Conservation (phyloP, 1,284 basidiomycete genomes). For the Cryptococcus amylolentus region DNA sequence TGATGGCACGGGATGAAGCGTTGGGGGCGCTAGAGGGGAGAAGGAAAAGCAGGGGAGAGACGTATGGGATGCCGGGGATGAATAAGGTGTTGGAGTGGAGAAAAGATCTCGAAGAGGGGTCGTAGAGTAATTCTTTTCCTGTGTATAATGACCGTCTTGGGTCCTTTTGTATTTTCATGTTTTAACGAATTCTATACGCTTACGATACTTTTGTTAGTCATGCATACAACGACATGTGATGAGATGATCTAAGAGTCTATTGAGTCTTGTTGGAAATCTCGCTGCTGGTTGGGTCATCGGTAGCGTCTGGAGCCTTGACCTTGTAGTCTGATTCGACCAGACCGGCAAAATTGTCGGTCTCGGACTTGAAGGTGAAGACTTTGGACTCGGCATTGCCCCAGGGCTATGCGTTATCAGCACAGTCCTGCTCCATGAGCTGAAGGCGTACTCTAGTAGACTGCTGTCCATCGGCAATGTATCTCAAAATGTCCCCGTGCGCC, state of each 20-base stretch:
- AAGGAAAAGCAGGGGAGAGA: background rate
- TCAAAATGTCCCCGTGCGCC: slow-evolving; percentile 49
- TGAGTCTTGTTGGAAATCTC: slow-evolving; percentile 10
- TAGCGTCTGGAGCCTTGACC: slow-evolving; percentile 14
- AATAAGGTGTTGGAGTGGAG: slow-evolving; percentile 15
- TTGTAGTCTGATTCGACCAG: slow-evolving; percentile 25
- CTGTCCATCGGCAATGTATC: slow-evolving; percentile 40
- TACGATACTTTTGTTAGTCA: too few species aligned
- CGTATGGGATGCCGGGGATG: background rate
- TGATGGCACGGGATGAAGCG: slow-evolving; percentile 5
- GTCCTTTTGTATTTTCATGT: background rate
- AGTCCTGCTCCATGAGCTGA: background rate
- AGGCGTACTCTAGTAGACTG: slow-evolving; percentile 30
- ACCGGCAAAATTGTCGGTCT: slow-evolving; percentile 33
- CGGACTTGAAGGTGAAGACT: slow-evolving; percentile 37
- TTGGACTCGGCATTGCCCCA: slow-evolving; percentile 47
- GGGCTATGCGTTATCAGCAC: slow-evolving; percentile 14
- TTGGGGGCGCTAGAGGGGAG: background rate
- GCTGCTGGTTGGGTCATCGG: slow-evolving; percentile 22
- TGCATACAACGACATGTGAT: too few species aligned
- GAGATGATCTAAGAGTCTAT: background rate
- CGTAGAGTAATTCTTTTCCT: background rate
- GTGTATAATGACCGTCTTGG: background rate
- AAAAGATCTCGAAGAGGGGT: slow-evolving; percentile 10
- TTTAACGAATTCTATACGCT: background rate